Evolutionary conservation across 78 protist genomes (phyloP).

Genomic region (Dictyostelium citrinum): DNA sequence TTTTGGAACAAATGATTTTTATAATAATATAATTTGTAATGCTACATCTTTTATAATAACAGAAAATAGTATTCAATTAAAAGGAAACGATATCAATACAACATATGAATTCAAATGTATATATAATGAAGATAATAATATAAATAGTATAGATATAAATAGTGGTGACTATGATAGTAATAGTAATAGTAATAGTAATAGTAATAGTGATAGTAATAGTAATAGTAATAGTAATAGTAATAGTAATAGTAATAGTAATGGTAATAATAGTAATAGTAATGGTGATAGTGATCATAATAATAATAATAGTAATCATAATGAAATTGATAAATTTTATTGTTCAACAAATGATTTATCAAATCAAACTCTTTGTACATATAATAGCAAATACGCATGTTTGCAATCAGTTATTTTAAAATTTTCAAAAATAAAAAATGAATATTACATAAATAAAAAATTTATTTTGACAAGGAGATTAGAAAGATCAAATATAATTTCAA

Average conservation of each 20-base stretch:
- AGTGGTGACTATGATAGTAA: background rate
- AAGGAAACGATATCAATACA: background rate
- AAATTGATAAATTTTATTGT: background rate
- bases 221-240: too few relatives aligned
- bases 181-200: too few relatives aligned
- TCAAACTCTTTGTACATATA: background rate
- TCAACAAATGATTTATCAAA: background rate
- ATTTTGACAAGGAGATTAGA: background rate
- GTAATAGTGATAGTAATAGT: too few relatives aligned
- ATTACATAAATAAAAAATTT: background rate
- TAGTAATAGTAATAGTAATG: background rate
- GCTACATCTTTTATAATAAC: background rate
- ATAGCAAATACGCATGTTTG: background rate
- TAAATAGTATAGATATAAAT: too few relatives aligned
- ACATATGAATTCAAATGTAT: background rate
- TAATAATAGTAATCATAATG: background rate
- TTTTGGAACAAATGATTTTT: background rate
- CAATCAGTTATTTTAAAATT: background rate
- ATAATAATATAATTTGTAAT: background rate
- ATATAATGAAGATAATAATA: background rate
- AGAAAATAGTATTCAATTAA: background rate
- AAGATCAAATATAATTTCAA: background rate
- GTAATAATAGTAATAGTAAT: background rate
- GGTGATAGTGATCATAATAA: background rate
- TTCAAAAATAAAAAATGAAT: background rate